phyloP scores from a whole-genome alignment of 441 rosid genomes.

The Pelargonium citronellum region DNA sequence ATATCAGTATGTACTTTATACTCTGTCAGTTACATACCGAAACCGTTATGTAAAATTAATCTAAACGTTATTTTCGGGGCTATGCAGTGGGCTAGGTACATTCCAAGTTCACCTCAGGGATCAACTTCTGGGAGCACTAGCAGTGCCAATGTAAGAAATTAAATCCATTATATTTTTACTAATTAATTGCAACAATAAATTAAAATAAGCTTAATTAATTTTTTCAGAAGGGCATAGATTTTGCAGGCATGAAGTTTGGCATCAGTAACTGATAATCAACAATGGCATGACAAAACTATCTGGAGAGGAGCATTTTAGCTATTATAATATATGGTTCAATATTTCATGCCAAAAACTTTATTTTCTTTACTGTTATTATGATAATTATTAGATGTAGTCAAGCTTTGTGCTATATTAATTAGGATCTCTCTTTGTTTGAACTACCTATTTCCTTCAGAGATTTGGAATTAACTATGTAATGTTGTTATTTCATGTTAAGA shows the following conservation, averaged over 20 bases:
- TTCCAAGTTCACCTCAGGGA: constrained; percentile 63
- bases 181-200: too few relatives aligned
- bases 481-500: not conserved
- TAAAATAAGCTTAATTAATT: not conserved
- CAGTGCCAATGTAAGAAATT: constrained; percentile 33
- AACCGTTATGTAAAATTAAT: too few relatives aligned
- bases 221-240: constrained; percentile 26
- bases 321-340: too few relatives aligned
- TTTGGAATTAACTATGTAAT: not conserved
- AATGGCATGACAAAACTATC: constrained; percentile 1
- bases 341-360: too few relatives aligned
- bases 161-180: too few relatives aligned
- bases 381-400: too few relatives aligned
- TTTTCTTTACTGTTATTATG: not conserved
- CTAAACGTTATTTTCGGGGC: too few relatives aligned
- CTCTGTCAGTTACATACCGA: too few relatives aligned
- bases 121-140: constrained; percentile 49
- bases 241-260: constrained; percentile 40
- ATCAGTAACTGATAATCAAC: constrained; percentile 5
- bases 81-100: constrained; percentile 98
- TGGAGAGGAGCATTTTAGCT: too few relatives aligned
- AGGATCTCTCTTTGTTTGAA: not conserved
- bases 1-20: not conserved
- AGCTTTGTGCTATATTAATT: too few relatives aligned
- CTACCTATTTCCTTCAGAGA: not conserved